phyloP scores from a whole-genome alignment of 2,329 filamentous ascomycete species.

The Hypoxylon sp. region DNA sequence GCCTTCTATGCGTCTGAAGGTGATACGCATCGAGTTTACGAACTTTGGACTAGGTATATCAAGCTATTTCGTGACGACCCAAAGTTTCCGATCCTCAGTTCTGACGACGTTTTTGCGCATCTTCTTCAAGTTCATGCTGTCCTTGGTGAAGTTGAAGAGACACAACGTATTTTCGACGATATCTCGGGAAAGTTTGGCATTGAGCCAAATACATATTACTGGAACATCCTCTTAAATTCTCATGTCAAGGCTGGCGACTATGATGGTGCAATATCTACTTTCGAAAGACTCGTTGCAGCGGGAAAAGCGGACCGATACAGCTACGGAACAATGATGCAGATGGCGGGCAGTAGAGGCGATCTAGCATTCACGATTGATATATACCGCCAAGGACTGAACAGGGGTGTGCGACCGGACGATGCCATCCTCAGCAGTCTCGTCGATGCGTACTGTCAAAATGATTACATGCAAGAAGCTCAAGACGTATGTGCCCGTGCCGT shows the following conservation, averaged over 20 bases:
- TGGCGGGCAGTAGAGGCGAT: conserved; percentile 80
- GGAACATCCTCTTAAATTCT: conserved; percentile 84
- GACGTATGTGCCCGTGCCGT: conserved; percentile 71
- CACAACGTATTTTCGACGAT: conserved; percentile 73
- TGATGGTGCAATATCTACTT: conserved; percentile 73
- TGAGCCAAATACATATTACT: conserved; percentile 71
- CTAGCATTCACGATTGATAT: conserved; percentile 76
- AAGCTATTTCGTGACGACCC: conserved; percentile 54
- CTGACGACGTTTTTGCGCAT: conserved; percentile 64
- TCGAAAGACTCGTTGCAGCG: conserved; percentile 69
- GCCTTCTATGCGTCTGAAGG: conserved; percentile 65
- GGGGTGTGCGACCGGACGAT: conserved; percentile 64
- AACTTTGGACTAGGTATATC: conserved; percentile 63
- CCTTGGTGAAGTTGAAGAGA: conserved; percentile 73
- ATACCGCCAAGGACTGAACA: conserved; percentile 72
- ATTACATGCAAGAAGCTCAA: conserved; percentile 68
- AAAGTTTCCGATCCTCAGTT: conserved; percentile 52
- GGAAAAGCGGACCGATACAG: conserved; percentile 73
- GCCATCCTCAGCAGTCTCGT: conserved; percentile 76
- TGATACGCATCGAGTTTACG: conserved; percentile 62
- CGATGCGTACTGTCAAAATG: conserved; percentile 74
- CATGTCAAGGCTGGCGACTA: conserved; percentile 77
- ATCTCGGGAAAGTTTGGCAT: conserved; percentile 70
- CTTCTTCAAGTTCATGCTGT: conserved; percentile 80
- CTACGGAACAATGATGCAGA: conserved; percentile 80